Evolutionary conservation across 345 rosid genomes (phyloP).

Genomic region (Salix suchowensis): DNA sequence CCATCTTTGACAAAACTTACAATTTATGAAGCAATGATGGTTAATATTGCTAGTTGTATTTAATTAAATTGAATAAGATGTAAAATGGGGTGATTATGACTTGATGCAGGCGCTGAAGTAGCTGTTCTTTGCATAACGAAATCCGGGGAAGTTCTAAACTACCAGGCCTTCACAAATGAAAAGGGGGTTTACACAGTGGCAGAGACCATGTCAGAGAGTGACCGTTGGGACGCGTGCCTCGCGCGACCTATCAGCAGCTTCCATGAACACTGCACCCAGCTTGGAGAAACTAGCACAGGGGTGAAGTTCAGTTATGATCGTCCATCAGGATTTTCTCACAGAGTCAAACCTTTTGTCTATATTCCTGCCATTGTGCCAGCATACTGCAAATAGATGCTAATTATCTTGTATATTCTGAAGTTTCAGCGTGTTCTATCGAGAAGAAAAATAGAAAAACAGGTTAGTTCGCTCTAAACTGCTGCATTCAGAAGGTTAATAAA

Average conservation of each 20-base stretch:
- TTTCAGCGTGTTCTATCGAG: not conserved
- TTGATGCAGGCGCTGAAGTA: conserved; percentile 81
- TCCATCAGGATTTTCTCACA: conserved; percentile 76
- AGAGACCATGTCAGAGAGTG: conserved; percentile 95
- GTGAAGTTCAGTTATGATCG: conserved; percentile 75
- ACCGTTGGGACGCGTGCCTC: conserved; percentile 92
- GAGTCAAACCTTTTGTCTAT: conserved; percentile 65
- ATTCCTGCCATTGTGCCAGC: conserved; percentile 50
- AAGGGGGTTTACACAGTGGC: conserved; percentile 82
- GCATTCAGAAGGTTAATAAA: not conserved
- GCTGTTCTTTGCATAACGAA: conserved; percentile 96
- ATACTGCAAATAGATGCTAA: conserved; percentile 45
- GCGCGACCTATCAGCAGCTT: conserved; percentile 86
- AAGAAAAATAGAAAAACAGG: not conserved
- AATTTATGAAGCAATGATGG: not conserved
- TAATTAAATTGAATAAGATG: not conserved
- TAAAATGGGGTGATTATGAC: not conserved
- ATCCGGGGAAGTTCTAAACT: conserved; percentile 85
- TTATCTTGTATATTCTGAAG: not conserved
- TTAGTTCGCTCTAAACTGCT: not conserved
- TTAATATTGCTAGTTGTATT: not conserved
- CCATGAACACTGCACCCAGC: conserved; percentile 68
- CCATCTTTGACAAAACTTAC: not conserved
- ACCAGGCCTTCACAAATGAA: conserved; percentile 84
- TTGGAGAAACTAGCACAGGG: conserved; percentile 52